These are phyloP conservation scores for Tricholoma sp. DNA, from an alignment of 768 basidiomycete species.

Conservation along the genomic window DNA sequence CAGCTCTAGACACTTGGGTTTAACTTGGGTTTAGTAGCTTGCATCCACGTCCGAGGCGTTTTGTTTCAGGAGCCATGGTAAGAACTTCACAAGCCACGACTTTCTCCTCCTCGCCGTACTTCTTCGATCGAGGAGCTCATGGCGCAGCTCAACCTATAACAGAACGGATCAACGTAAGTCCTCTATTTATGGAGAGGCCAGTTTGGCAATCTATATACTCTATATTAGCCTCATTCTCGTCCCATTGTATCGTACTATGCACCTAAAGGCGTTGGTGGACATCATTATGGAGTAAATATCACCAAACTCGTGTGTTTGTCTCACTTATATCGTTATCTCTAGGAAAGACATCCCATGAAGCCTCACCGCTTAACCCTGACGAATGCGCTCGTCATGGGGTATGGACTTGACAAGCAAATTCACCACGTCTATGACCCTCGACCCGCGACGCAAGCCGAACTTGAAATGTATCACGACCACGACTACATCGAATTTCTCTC, in stretches of 20 bases:
- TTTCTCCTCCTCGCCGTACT: constrained; percentile 71
- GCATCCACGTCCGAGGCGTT: background rate
- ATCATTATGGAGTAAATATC: constrained; percentile 87
- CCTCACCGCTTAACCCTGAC: constrained; percentile 95
- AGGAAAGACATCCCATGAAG: constrained; percentile 99
- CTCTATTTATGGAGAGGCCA: background rate
- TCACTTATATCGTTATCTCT: background rate
- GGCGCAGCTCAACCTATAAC: constrained; percentile 76
- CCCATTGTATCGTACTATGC: constrained; percentile 96
- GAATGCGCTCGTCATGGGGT: constrained; percentile 92
- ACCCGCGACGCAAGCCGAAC: constrained; percentile 82
- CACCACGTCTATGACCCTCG: constrained; percentile 88
- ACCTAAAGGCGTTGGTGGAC: constrained; percentile 88
- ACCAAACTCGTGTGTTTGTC: background rate
- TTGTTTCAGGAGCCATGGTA: constrained; percentile 27
- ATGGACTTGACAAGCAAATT: constrained; percentile 93
- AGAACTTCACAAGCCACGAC: constrained; percentile 48
- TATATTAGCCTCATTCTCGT: constrained; percentile 63
- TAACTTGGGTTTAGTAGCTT: background rate
- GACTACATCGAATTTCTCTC: constrained; percentile 98
- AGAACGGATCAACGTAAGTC: constrained; percentile 69
- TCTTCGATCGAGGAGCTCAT: constrained; percentile 66
- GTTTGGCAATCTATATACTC: background rate
- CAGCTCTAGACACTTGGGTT: background rate
- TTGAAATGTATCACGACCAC: constrained; percentile 87